phyloP scores from a whole-genome alignment of 2,329 filamentous ascomycete genomes.

The Sclerotinia sclerotiorum region DNA sequence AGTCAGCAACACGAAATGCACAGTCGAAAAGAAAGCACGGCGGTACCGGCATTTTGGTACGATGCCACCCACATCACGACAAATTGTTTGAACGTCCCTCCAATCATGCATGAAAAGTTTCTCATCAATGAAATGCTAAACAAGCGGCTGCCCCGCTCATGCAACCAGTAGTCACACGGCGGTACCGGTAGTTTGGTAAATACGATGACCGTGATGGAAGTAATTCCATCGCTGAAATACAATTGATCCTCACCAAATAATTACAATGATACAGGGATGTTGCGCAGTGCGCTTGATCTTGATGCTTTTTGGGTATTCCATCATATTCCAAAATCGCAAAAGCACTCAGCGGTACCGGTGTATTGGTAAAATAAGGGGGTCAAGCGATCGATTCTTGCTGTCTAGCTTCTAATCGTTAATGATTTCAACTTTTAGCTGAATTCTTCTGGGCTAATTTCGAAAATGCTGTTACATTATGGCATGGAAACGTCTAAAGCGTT shows the following conservation, averaged over 20 bases:
- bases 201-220: neutral
- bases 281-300: neutral
- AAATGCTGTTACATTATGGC: neutral
- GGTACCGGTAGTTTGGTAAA: conserved; percentile 5
- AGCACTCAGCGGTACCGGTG: neutral
- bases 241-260: neutral
- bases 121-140: neutral
- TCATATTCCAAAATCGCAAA: neutral
- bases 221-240: neutral
- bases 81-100: neutral
- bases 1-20: too few species aligned
- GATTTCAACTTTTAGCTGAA: too few species aligned
- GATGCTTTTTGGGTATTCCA: neutral
- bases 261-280: neutral
- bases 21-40: neutral
- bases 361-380: neutral
- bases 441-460: neutral
- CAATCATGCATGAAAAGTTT: neutral
- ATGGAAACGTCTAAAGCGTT: neutral
- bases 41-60: neutral
- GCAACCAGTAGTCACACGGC: neutral
- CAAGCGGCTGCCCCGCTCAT: neutral
- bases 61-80: neutral
- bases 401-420: neutral
- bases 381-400: neutral